Conservation (phyloP, 352 stramenopile genomes). For the Globisporangium carolinianum region DNA sequence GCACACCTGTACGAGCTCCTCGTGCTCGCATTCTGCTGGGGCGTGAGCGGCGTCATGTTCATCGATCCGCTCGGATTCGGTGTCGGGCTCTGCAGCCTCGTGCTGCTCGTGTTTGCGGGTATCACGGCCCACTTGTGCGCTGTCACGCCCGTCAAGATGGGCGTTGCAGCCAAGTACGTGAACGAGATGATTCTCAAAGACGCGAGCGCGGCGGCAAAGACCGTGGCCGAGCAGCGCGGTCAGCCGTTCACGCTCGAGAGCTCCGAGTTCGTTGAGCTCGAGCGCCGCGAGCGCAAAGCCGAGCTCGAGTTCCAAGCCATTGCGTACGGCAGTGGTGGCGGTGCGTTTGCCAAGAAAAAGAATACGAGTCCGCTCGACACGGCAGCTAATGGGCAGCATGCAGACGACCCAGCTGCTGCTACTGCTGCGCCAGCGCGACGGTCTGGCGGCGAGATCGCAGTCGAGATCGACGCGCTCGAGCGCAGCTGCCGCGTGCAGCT, state of each 20-base stretch:
- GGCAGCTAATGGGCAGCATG: no score
- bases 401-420: neutral
- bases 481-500: constrained; percentile 32
- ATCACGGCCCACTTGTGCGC: constrained; percentile 75
- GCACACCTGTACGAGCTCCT: constrained; percentile 64
- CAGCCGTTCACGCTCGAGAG: constrained; percentile 75
- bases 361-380: neutral
- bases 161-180: constrained; percentile 83
- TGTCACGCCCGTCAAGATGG: constrained; percentile 84
- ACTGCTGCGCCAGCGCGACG: constrained; percentile 10
- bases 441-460: constrained; percentile 46
- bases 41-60: constrained; percentile 84
- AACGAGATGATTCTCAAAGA: constrained; percentile 86
- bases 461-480: constrained; percentile 66
- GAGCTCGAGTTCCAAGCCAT: constrained; percentile 83
- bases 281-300: constrained; percentile 59
- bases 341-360: constrained; percentile 45
- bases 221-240: constrained; percentile 50
- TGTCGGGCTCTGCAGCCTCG: constrained; percentile 80
- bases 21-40: constrained; percentile 78
- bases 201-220: constrained; percentile 65
- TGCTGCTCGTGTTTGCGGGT: constrained; percentile 69
- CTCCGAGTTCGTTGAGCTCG: constrained; percentile 69
- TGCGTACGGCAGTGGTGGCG: constrained; percentile 48
- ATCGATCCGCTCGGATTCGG: constrained; percentile 86